Base-by-base conservation (phyloP, 352 stramenopile species). In the Globisporangium uncinulatum region DNA sequence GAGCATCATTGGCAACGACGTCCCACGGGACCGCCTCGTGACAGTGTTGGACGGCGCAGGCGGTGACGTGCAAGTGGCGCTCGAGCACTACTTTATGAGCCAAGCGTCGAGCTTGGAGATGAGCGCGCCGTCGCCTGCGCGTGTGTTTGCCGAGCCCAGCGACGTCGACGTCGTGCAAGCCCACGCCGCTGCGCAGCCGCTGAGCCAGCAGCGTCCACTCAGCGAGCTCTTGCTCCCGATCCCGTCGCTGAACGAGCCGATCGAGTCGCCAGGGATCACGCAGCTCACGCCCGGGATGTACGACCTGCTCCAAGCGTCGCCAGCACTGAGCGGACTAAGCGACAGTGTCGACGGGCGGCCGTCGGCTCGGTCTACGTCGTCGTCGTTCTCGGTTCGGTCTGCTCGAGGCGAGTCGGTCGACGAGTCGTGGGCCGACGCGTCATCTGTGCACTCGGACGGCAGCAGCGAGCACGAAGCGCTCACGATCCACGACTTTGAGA, bases 401-500 rank as follows among this genome's bases (percentile, higher is more conserved):
- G 51, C 58, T 14, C 58, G 58, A 2, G 51, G 58, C 29, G 58
- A 64, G 20, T 64, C 58, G 37, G 51, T 52, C 2, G 58, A 64
- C 45, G 58, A 64, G 4, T 48, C 58, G 43, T 59, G 52, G 44
- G 53, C 47, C 13, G 59, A 70, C 9, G 56, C 21, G 19, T 70
- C 37, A 20, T 69, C 62, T 0, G 46, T 54, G 20, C 44, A 63
- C 52, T 55, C 71, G n/a, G 53, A 65, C 51, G 34, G 34, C 34
- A 57, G 67, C 54, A 52, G 63, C 56, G 71, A 76, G 21, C 62
- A 69, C 4, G 82, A 95, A 56, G 68, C 71, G 3, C 69, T 94
- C 43, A 93, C 83, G 39, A 95, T 95, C 54, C 83, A 95, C 47
- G 83, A 95, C 59, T 95, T 95, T n/a, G 86, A 95, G 56, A 95